phyloP scores from a whole-genome alignment of 148 eudicot species.

The Simmondsia chinensis region DNA sequence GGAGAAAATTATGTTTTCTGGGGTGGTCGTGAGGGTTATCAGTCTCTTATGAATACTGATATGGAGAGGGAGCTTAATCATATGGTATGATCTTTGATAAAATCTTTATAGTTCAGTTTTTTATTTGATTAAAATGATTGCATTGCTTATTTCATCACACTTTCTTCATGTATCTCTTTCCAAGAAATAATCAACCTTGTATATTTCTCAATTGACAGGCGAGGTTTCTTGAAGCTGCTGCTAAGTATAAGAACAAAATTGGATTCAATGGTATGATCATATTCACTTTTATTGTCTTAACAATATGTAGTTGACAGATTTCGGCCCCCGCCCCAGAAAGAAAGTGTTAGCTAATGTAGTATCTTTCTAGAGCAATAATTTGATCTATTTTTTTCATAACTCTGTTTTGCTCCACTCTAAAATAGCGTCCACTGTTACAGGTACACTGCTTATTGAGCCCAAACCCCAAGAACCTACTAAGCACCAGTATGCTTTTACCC shows the following conservation, averaged over 20 bases:
- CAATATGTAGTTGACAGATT: not conserved
- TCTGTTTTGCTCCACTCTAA: too few relatives aligned
- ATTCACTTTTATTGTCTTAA: not conserved
- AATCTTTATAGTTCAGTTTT: not conserved
- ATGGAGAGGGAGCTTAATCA: slow-evolving; percentile 96
- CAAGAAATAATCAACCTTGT: not conserved
- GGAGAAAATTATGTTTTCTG: slow-evolving; percentile 98
- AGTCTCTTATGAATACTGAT: slow-evolving; percentile 88
- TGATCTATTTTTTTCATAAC: not conserved
- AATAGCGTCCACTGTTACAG: too few relatives aligned
- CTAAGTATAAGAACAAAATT: slow-evolving; percentile 86
- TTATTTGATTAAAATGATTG: too few relatives aligned
- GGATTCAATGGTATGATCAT: slow-evolving; percentile 75
- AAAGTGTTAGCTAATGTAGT: too few relatives aligned
- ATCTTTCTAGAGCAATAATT: not conserved
- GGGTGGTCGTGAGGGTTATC: slow-evolving; percentile 99
- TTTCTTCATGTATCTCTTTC: not conserved
- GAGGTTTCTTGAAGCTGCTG: slow-evolving; percentile 77
- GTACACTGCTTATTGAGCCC: slow-evolving; percentile 88
- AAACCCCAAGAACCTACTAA: slow-evolving; percentile 98
- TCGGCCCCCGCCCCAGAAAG: too few relatives aligned
- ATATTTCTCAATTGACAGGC: slow-evolving; percentile 43
- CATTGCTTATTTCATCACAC: not conserved
- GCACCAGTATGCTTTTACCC: slow-evolving; percentile 62
- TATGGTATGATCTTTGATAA: slow-evolving; percentile 39